Percentiles rank a stretch among this genome's conserved stretches.
Conservation (phyloP, 257 asterid genomes). For the Echium plantagineum region DNA sequence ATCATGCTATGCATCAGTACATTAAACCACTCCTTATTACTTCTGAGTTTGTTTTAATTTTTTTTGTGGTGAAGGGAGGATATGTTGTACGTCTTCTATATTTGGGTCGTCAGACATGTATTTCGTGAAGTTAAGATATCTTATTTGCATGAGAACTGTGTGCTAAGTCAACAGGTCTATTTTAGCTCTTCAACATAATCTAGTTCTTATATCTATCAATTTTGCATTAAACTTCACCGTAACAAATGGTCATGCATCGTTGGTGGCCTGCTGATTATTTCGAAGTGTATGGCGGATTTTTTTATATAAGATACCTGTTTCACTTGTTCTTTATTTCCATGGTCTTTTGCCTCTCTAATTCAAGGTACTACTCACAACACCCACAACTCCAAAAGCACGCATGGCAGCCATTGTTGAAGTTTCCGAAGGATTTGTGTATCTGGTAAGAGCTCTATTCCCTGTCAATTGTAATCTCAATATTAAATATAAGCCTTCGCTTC, state of each 20-base stretch:
- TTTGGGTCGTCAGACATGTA: not conserved
- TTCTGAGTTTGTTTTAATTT: too few relatives aligned
- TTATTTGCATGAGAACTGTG: too few relatives aligned
- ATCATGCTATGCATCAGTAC: not conserved
- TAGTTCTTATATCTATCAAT: too few relatives aligned
- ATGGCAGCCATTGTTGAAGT: constrained; percentile 73
- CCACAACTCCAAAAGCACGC: constrained; percentile 65
- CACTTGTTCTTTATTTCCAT: not conserved
- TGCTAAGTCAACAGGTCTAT: too few relatives aligned
- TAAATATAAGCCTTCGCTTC: not conserved
- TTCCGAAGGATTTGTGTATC: constrained; percentile 84
- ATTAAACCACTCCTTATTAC: not conserved
- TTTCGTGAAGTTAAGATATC: too few relatives aligned
- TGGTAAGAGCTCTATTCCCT: constrained; percentile 36
- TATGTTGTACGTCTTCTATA: not conserved
- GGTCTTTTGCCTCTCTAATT: constrained; percentile 5
- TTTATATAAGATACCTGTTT: not conserved
- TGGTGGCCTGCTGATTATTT: not conserved
- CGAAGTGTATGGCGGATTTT: not conserved
- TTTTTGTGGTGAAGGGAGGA: not conserved
- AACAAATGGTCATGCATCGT: not conserved
- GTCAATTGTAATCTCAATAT: not conserved
- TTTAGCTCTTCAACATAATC: too few relatives aligned
- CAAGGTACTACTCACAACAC: constrained; percentile 85
- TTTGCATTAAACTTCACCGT: too few relatives aligned